phyloP scores from a whole-genome alignment of 176 grass and related monocot species.

The Oryza officinalis region DNA sequence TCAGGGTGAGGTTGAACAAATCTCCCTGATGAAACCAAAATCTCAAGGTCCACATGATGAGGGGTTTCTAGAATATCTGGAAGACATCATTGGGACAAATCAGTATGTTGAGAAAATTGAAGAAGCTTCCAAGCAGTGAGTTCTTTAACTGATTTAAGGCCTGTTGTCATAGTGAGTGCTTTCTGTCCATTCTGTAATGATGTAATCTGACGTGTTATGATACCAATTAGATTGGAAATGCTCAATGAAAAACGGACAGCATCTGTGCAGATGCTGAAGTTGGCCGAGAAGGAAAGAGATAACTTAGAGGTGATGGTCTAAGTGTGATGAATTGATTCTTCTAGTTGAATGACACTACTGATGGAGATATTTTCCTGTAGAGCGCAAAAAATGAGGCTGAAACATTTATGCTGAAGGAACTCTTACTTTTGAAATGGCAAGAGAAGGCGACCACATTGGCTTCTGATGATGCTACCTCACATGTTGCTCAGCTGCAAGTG shows the following conservation, averaged over 20 bases:
- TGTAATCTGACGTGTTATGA: constrained; percentile 23
- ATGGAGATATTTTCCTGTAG: constrained; percentile 51
- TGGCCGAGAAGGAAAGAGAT: constrained; percentile 98
- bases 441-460: constrained; percentile 78
- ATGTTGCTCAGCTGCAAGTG: constrained; percentile 60
- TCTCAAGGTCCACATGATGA: constrained; percentile 91
- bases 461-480: constrained; percentile 75
- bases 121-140: constrained; percentile 91
- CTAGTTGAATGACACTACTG: constrained; percentile 16
- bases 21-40: constrained; percentile 98
- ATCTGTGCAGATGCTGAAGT: constrained; percentile 89
- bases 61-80: constrained; percentile 97
- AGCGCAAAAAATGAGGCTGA: constrained; percentile 97
- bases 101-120: constrained; percentile 97
- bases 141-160: constrained; percentile 27
- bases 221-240: constrained; percentile 58
- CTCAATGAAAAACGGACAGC: constrained; percentile 85
- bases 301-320: constrained; percentile 71
- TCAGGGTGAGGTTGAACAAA: constrained; percentile 98
- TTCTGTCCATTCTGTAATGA: constrained; percentile 37
- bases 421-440: constrained; percentile 90
- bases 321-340: constrained; percentile 38
- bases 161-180: background rate
- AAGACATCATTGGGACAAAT: constrained; percentile 95
- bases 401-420: constrained; percentile 90